Evolutionary conservation across 1,284 basidiomycete species (phyloP).

Genomic region (Trichosporon sp.): DNA sequence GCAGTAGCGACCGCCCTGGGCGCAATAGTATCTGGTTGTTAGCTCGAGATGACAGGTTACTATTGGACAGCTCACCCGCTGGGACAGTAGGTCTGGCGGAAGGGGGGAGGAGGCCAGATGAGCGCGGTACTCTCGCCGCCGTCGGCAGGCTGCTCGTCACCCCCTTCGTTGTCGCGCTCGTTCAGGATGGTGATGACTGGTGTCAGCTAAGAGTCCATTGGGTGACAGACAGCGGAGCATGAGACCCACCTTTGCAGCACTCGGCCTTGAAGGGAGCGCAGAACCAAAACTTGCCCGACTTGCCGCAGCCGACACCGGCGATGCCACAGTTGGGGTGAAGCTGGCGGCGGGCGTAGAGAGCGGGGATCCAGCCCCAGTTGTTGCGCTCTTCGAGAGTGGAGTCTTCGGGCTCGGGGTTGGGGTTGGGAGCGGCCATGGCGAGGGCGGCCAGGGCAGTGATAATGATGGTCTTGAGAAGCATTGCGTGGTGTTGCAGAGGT

Average conservation of each 20-base stretch:
- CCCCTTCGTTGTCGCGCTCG: not conserved
- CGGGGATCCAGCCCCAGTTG: constrained; percentile 3
- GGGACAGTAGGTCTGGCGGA: not conserved
- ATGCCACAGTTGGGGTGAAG: not conserved
- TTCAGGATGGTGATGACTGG: not conserved
- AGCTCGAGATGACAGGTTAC: not conserved
- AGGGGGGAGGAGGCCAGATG: not conserved
- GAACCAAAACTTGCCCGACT: not conserved
- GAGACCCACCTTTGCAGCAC: not conserved
- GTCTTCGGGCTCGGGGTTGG: not conserved
- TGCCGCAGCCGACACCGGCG: not conserved
- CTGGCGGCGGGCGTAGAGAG: not conserved
- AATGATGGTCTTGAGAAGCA: not conserved
- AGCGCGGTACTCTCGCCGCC: not conserved
- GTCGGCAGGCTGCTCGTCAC: not conserved
- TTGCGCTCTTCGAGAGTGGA: not conserved
- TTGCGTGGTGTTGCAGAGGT: not conserved
- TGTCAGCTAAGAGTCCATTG: not conserved
- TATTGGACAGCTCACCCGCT: not conserved
- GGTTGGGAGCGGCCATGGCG: not conserved
- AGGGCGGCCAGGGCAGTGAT: not conserved
- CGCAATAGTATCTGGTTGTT: not conserved
- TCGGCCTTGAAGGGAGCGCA: not conserved
- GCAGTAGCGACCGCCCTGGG: not conserved
- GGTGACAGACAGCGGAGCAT: not conserved